Percentiles rank a stretch among this genome's conserved stretches.
Evolutionary conservation across 768 basidiomycete species (phyloP).

Genomic region (Mycena epipterygia): DNA sequence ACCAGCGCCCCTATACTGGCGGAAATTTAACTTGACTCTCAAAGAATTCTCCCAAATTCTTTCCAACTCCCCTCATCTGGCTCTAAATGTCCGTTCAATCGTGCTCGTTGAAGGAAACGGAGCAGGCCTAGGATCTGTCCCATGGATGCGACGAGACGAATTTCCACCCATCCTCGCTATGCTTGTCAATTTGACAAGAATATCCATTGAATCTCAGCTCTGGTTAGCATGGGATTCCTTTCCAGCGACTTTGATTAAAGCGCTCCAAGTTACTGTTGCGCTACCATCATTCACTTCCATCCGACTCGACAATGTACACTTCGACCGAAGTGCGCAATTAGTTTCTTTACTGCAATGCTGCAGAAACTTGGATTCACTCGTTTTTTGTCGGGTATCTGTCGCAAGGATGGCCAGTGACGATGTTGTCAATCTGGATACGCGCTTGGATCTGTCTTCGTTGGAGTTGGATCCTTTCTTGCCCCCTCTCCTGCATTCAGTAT

Average conservation of each 20-base stretch:
- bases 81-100: conserved; percentile 18
- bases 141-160: conserved; percentile 13
- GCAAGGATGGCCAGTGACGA: not conserved
- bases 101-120: conserved; percentile 15
- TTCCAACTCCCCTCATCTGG: conserved; percentile 25
- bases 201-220: conserved; percentile 4
- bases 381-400: not conserved
- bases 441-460: conserved; percentile 1
- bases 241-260: not conserved
- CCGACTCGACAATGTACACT: not conserved
- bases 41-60: conserved; percentile 13
- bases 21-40: not conserved
- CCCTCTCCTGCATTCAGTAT: conserved; percentile 14
- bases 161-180: conserved; percentile 9
- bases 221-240: conserved; percentile 11
- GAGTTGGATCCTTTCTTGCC: not conserved
- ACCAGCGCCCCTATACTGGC: conserved; percentile 2
- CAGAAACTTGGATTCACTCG: not conserved
- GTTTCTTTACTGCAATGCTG: conserved; percentile 19
- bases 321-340: conserved; percentile 11
- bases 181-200: conserved; percentile 15
- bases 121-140: not conserved
- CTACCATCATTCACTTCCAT: conserved; percentile 16
- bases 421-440: not conserved
- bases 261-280: not conserved